Evolutionary conservation across 2,329 filamentous ascomycete species (phyloP).

Genomic region (Tolypocladium album): DNA sequence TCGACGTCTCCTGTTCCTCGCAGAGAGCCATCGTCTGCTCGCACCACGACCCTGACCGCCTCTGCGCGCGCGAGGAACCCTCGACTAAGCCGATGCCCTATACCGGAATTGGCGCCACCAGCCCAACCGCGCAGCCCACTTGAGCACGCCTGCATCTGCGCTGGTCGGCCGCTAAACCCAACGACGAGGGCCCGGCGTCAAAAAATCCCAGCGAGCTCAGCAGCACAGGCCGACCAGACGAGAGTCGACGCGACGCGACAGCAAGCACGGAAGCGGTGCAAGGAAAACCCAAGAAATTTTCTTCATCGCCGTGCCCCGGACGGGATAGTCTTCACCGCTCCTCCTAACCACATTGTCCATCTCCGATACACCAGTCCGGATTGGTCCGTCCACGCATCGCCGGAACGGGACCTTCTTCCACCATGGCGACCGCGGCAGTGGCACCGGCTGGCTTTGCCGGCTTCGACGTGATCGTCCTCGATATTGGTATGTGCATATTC

Average conservation of each 20-base stretch:
- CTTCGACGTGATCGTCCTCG: constrained; percentile 22
- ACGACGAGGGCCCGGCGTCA: neutral
- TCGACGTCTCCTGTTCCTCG: no score
- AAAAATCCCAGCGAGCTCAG: neutral
- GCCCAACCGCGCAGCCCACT: neutral
- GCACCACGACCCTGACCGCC: neutral
- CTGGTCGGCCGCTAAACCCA: neutral
- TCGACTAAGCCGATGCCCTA: neutral
- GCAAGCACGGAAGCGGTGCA: neutral
- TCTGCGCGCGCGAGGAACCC: neutral
- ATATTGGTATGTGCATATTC: constrained; percentile 21
- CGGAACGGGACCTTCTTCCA: neutral
- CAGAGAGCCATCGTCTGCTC: neutral
- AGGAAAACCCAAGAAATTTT: neutral
- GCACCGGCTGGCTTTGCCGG: constrained; percentile 14
- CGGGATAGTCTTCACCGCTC: neutral
- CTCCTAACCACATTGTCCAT: neutral
- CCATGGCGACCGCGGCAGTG: constrained; percentile 6
- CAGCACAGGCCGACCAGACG: neutral
- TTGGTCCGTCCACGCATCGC: neutral
- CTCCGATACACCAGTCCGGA: neutral
- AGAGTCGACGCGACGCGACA: neutral
- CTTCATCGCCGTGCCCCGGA: neutral
- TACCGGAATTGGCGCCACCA: neutral
- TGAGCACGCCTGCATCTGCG: neutral